Evolutionary conservation across 1,284 basidiomycete species (phyloP), one percentile per base, ranked within the genome.

Genomic region (Tranzscheliella williamsii): DNA sequence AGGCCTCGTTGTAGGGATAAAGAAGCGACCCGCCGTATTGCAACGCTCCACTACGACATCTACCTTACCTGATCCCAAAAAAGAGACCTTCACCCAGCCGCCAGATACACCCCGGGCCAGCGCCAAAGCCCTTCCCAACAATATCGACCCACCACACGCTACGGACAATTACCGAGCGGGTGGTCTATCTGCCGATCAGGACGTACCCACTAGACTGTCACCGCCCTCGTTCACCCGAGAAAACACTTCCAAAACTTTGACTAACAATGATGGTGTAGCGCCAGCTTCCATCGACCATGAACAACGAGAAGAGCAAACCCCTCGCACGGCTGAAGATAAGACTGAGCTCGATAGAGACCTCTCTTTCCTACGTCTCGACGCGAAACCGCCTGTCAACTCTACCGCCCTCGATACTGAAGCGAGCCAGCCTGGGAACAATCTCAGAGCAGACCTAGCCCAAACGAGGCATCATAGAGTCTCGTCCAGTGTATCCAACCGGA

Each of bases 1-100:
- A n/a, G 68, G 54, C 3, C 49, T 69, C 4, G 37, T 64, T 16
- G n/a, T 71, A 17, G 62, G 58, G 24, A 60, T 56, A 50, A 71
- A 67, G 55, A 68, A 64, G 39, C 53, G 55, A 32, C 52, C 55
- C 4, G n/a, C 47, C 17, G 38, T 42, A 23, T 45, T 50, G 36
- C 40, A 48, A 33, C 47, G 23, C 7, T 39, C 20, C 3, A 32
- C 45, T 5, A 51, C 52, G 31, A 41, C 24, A 6, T 36, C 35
- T 26, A 52, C 48, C 9, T 16, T 61, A 15, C 42, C 58, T n/a
- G 52, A 32, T 20, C 43, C 43, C 13, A 44, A 35, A 27, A 61
- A 54, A 36, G 49, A 60, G 41, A 36, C 39, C 2, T 49, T 55
- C 30, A 24, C 41, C 12, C 45, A 54, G 37, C 63, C 32, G 36